phyloP scores from a whole-genome alignment of 2,329 filamentous ascomycete genomes.

The Hypoxylon sp. region DNA sequence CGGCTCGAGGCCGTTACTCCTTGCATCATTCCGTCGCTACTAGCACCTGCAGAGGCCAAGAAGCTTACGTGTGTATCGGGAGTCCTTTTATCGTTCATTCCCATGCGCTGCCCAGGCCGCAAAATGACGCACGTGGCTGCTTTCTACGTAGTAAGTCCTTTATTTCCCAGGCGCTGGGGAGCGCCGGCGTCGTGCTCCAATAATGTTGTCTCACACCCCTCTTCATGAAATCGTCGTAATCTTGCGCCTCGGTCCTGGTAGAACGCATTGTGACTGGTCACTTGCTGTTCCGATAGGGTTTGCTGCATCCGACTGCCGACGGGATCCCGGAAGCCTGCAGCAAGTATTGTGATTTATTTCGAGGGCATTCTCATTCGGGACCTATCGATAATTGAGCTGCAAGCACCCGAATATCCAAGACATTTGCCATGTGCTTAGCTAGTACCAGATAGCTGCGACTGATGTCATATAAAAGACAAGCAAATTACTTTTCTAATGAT shows the following conservation, averaged over 20 bases:
- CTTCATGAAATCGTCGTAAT: conserved; percentile 37
- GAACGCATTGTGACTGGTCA: conserved; percentile 22
- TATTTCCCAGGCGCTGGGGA: conserved; percentile 28
- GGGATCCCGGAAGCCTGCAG: conserved; percentile 23
- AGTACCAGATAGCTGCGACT: conserved; percentile 2
- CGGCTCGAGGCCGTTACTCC: conserved; percentile 20
- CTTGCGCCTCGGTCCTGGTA: conserved; percentile 8
- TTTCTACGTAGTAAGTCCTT: conserved; percentile 7
- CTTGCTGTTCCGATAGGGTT: conserved; percentile 45
- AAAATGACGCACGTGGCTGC: conserved; percentile 41
- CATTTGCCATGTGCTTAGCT: conserved; percentile 12
- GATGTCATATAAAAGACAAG: conserved; percentile 7
- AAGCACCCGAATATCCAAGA: conserved; percentile 26
- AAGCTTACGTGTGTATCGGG: conserved; percentile 28
- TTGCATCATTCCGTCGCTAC: conserved; percentile 14
- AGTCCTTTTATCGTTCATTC: conserved; percentile 28
- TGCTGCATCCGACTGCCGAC: conserved; percentile 40
- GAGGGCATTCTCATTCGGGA: conserved; percentile 12
- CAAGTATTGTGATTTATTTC: conserved; percentile 22
- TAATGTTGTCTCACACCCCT: conserved; percentile 24
- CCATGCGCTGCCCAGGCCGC: conserved; percentile 3
- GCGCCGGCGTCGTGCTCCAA: conserved; percentile 27
- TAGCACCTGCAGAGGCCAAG: conserved; percentile 1
- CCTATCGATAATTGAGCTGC: conserved; percentile 22
- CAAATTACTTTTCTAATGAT: background rate